These are phyloP conservation scores for Mycosphaerelloides madeirae DNA, from an alignment of 2,329 filamentous ascomycete species.

Conservation along the genomic window DNA sequence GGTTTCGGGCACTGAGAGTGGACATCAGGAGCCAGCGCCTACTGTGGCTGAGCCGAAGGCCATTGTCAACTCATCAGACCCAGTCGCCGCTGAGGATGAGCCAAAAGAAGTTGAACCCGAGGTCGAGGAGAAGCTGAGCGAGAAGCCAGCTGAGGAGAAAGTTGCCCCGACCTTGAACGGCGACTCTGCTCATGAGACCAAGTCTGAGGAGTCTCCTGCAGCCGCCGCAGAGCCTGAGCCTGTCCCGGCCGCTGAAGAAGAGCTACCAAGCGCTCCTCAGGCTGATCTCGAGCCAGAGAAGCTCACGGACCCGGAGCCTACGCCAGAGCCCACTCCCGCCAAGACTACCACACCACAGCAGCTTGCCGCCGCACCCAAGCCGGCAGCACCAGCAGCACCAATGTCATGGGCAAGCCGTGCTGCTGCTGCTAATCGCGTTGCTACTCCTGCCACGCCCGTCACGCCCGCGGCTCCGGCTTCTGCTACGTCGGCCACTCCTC, in stretches of 20 bases:
- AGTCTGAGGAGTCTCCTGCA: conserved; percentile 26
- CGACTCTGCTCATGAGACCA: conserved; percentile 31
- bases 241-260: conserved; percentile 36
- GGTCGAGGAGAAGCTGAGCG: conserved; percentile 59
- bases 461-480: conserved; percentile 19
- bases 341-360: conserved; percentile 47
- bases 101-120: conserved; percentile 62
- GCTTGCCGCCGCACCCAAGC: conserved; percentile 50
- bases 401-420: conserved; percentile 71
- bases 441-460: conserved; percentile 40
- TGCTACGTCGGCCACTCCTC: conserved; percentile 35
- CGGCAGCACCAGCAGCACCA: conserved; percentile 49
- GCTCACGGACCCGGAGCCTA: conserved; percentile 57
- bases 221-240: conserved; percentile 29
- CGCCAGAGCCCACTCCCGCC: conserved; percentile 44
- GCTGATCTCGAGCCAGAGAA: conserved; percentile 48
- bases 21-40: conserved; percentile 38
- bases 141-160: conserved; percentile 26
- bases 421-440: conserved; percentile 46
- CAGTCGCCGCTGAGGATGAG: conserved; percentile 41
- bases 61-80: conserved; percentile 32
- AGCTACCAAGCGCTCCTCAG: conserved; percentile 31
- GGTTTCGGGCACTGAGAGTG: conserved; percentile 31
- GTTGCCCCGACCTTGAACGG: conserved; percentile 27
- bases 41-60: conserved; percentile 32